These are phyloP conservation scores for Viola odorata DNA, from an alignment of 345 rosid genomes.

Conservation along the genomic window DNA sequence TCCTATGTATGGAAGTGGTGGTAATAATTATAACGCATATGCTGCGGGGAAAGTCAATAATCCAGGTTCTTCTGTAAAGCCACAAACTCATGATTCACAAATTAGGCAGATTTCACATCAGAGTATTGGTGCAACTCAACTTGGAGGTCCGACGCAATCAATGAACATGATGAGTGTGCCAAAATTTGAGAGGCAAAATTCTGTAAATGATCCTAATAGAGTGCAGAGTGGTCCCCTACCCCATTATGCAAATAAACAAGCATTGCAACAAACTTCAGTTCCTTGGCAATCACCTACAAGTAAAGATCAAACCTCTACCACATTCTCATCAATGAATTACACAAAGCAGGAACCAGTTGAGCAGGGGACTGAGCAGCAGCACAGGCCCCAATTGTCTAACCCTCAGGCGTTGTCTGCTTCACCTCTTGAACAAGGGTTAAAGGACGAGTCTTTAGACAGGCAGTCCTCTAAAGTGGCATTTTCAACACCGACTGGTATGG, in stretches of 20 bases:
- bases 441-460: conserved; percentile 54
- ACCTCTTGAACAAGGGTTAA: conserved; percentile 42
- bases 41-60: conserved; percentile 45
- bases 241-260: conserved; percentile 41
- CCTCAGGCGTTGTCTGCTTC: conserved; percentile 32
- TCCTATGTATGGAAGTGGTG: conserved; percentile 51
- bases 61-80: conserved; percentile 50
- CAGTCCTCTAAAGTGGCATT: conserved; percentile 51
- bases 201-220: conserved; percentile 46
- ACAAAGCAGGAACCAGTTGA: conserved; percentile 65
- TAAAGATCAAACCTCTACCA: conserved; percentile 35
- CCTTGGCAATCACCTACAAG: conserved; percentile 50
- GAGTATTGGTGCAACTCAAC: conserved; percentile 43
- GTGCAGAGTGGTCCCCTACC: conserved; percentile 43
- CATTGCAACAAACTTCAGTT: conserved; percentile 42
- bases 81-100: conserved; percentile 63
- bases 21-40: conserved; percentile 49
- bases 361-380: conserved; percentile 50
- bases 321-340: conserved; percentile 37
- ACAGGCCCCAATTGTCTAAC: conserved; percentile 29
- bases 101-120: conserved; percentile 52
- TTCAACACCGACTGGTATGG: conserved; percentile 28
- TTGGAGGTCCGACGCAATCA: conserved; percentile 19
- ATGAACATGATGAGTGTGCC: conserved; percentile 41
- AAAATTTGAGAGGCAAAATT: conserved; percentile 58